A percentile compares a stretch with the other conserved stretches of the same genome.
phyloP scores from a whole-genome alignment of 1,139 yeast genomes.

The Entelexis sorbosivorans region DNA sequence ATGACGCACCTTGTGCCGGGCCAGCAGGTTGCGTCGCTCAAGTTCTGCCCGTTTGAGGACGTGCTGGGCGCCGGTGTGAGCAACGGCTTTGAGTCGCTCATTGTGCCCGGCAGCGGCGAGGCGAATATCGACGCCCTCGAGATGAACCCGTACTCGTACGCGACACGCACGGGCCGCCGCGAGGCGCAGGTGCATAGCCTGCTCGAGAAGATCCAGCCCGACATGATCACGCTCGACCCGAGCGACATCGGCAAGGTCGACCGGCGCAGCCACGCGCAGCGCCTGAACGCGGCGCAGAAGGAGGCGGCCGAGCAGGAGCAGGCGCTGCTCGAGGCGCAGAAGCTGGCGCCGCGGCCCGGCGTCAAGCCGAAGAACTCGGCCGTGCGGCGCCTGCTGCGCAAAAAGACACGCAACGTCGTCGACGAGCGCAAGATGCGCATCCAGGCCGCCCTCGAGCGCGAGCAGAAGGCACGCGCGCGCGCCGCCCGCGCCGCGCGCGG shows the following conservation, averaged over 20 bases:
- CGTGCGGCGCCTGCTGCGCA: constrained; percentile 67
- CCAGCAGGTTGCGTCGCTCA: constrained; percentile 52
- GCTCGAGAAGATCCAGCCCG: constrained; percentile 82
- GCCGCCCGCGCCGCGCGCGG: constrained; percentile 18
- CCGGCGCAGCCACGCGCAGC: constrained; percentile 48
- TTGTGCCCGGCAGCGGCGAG: constrained; percentile 96
- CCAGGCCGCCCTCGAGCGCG: constrained; percentile 64
- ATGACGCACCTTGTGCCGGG: constrained; percentile 85
- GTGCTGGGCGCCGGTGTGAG: constrained; percentile 79
- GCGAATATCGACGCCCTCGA: constrained; percentile 95
- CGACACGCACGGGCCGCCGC: constrained; percentile 70
- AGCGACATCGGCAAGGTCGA: constrained; percentile 77
- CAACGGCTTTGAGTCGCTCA: constrained; percentile 63
- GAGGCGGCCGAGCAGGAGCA: constrained; percentile 33
- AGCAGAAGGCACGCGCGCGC: constrained; percentile 62
- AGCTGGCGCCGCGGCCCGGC: constrained; percentile 30
- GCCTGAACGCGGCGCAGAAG: constrained; percentile 51
- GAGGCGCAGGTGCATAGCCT: constrained; percentile 80
- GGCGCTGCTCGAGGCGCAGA: constrained; percentile 32
- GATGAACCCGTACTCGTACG: constrained; percentile 81
- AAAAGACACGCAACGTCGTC: constrained; percentile 74
- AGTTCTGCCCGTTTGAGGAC: constrained; percentile 93
- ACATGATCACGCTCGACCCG: constrained; percentile 87
- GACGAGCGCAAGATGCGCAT: constrained; percentile 77
- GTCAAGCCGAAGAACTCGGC: constrained; percentile 75